Percentiles rank a stretch among this genome's conserved stretches.
These are phyloP conservation scores for Fusarium temperatum DNA, from an alignment of 2,329 filamentous ascomycete species.

Conservation along the genomic window DNA sequence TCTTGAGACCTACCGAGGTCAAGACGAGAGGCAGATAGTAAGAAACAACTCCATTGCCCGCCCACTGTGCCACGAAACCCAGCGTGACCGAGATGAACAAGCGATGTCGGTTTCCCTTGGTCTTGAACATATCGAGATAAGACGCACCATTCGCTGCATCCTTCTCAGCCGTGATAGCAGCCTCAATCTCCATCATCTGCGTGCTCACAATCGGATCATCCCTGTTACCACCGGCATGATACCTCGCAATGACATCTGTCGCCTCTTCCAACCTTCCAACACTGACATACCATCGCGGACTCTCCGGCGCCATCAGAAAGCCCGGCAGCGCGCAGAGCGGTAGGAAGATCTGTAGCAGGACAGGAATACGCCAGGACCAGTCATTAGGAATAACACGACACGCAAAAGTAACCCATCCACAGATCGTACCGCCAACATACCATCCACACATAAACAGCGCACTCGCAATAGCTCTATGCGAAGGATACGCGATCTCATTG, in stretches of 20 bases:
- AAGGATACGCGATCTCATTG: slow-evolving; percentile 5
- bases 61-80: neutral
- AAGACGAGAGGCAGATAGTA: slow-evolving; percentile 3
- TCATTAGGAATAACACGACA: neutral
- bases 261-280: neutral
- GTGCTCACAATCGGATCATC: neutral
- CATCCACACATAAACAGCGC: neutral
- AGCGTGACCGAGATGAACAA: neutral
- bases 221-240: neutral
- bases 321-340: neutral
- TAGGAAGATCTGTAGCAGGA: neutral
- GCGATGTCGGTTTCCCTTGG: slow-evolving; percentile 1
- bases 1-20: neutral
- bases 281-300: slow-evolving; percentile 3
- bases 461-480: slow-evolving; percentile 1
- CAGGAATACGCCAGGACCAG: slow-evolving; percentile 1
- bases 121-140: slow-evolving; percentile 3
- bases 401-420: slow-evolving; percentile 1
- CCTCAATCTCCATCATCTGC: neutral
- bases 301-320: neutral
- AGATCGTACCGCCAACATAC: neutral
- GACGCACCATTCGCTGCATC: neutral
- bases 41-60: slow-evolving; percentile 3
- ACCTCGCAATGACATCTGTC: neutral
- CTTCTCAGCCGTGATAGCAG: neutral